These are phyloP conservation scores for Mycocentrospora acerina DNA, from an alignment of 2,329 filamentous ascomycete species.

Conservation along the genomic window DNA sequence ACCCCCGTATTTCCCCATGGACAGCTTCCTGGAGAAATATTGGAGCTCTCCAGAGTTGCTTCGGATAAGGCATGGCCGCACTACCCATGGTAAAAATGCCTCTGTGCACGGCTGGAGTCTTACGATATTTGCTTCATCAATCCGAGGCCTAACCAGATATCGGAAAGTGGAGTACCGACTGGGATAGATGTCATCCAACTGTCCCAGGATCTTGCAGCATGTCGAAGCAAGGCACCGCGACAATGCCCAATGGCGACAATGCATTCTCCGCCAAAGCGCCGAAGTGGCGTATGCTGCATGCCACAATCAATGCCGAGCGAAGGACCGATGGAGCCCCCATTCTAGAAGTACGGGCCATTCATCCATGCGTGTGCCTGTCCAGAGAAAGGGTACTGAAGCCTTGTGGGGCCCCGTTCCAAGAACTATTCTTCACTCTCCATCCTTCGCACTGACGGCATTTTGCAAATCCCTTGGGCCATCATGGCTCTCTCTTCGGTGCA, in stretches of 20 bases:
- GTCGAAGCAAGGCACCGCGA: not conserved
- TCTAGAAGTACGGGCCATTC: slow-evolving; percentile 3
- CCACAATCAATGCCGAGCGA: slow-evolving; percentile 2
- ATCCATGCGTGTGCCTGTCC: not conserved
- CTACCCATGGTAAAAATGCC: too few relatives aligned
- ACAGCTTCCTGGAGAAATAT: too few relatives aligned
- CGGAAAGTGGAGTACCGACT: not conserved
- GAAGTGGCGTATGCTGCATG: slow-evolving; percentile 6
- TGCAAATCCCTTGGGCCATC: not conserved
- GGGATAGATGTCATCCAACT: not conserved
- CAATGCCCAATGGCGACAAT: not conserved
- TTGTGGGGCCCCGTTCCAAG: slow-evolving; percentile 2
- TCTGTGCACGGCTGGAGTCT: too few relatives aligned
- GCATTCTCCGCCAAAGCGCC: slow-evolving; percentile 4
- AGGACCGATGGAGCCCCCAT: slow-evolving; percentile 9
- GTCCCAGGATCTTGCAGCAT: not conserved
- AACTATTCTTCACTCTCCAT: slow-evolving; percentile 1
- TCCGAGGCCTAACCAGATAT: not conserved
- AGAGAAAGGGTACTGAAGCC: slow-evolving; percentile 3
- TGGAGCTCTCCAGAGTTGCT: too few relatives aligned
- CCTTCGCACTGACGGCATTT: not conserved
- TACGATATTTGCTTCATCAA: not conserved
- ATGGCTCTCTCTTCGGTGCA: slow-evolving; percentile 7
- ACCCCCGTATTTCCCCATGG: too few relatives aligned
- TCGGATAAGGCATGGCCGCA: too few relatives aligned